Evolutionary conservation across 768 basidiomycete genomes (phyloP), one percentile per base, ranked within the genome.

Genomic region (Phaffia tasmanica): DNA sequence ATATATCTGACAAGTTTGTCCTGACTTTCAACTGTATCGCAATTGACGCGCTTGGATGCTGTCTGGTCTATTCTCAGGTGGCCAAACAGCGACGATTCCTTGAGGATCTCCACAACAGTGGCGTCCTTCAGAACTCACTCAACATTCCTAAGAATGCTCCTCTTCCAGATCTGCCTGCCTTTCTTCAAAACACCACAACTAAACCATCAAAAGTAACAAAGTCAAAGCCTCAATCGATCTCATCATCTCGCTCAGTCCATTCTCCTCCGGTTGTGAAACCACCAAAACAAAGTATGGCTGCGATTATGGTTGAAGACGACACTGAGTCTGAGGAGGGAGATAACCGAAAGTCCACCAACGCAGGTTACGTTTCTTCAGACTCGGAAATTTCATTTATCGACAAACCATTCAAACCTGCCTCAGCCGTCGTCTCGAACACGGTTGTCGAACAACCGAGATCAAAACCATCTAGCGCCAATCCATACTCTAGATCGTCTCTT

Each of bases 21-120:
- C 11, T 18, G 2, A 32, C 19, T 19, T 32, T 47, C 35, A 27
- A 23, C 21, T 32, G 19, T 51, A 15, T 15, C 46, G 62, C 29
- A 49, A 15, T n/a, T 56, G 58, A n/a, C 46, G 32, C 23, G 50
- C 47, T 47, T 30, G n/a, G n/a, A 32, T 47, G 56, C 53, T 56
- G 53, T 53, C 61, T 32, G 21, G 46, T 55, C 27, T 4, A 29
- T 32, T 7, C 3, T 3, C 71, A 89, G 87, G 87, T 85, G 0
- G 81, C 88, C 62, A 86, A 86, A 65, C 86, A 87, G 71, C 83
- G 89, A 32, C 79, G 78, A 57, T 78, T 87, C 2, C 82, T 88
- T 2, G 80, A 83, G 72, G 86, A 88, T 68, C 78, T 89, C 18
- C 86, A 87, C 72, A 77, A 85, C 70, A 79, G 79, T 62, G 75